A percentile compares a stretch with the other conserved stretches of the same genome.
Conservation (phyloP, 352 stramenopile species). For the Phytophthora meadii region DNA sequence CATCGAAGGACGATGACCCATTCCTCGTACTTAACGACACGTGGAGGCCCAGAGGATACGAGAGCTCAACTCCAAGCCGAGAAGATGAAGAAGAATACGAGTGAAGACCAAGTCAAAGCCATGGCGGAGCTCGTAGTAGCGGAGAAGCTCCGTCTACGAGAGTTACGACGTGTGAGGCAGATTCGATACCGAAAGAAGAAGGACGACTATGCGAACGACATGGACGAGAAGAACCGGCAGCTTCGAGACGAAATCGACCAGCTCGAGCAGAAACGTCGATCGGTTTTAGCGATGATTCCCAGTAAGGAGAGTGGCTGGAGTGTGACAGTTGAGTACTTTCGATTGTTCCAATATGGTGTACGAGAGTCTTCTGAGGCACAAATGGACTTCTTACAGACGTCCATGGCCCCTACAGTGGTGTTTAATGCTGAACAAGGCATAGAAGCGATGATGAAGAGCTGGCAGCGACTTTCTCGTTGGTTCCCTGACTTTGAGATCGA, state of each 20-base stretch:
- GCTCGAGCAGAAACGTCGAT: conserved; percentile 9
- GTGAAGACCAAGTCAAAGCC: not conserved
- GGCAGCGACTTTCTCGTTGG: not conserved
- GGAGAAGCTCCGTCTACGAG: not conserved
- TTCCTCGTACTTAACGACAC: too few relatives aligned
- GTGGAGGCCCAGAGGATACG: too few relatives aligned
- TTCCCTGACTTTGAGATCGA: not conserved
- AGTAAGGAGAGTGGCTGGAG: conserved; percentile 6
- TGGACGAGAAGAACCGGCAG: not conserved
- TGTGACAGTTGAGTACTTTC: conserved; percentile 18
- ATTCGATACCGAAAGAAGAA: conserved; percentile 26
- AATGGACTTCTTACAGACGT: conserved; percentile 2
- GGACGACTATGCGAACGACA: not conserved
- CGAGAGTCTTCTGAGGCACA: not conserved
- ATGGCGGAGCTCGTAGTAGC: not conserved
- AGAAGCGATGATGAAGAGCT: not conserved
- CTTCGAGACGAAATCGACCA: conserved; percentile 7
- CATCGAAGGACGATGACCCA: too few relatives aligned
- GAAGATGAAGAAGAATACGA: too few relatives aligned
- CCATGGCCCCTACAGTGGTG: not conserved
- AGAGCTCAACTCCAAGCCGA: too few relatives aligned
- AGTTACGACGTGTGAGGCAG: conserved; percentile 14
- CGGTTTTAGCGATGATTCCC: not conserved
- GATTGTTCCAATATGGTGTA: conserved; percentile 8
- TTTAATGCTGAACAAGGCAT: conserved; percentile 5